Base-by-base conservation (phyloP, 192 early-diverging fungal genomes). In the Backusella parvicylindrica region DNA sequence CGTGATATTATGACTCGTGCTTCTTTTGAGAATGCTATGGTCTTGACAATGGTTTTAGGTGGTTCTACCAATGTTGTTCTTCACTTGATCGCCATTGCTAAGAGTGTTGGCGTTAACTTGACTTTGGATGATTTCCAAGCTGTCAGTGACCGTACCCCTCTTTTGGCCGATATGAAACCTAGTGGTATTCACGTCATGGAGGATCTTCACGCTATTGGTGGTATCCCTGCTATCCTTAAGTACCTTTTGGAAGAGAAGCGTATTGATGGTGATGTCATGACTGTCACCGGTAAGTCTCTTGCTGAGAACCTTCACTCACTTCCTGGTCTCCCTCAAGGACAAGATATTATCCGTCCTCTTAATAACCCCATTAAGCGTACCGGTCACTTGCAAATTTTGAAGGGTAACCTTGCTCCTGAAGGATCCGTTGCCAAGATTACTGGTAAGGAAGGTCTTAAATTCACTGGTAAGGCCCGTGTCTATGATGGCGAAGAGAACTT, bases 341-440 rank as follows among this genome's bases (percentile, higher is more conserved):
- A 99, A 85, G 90, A 95, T 75, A 88, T 99, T 75, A 96, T 99
- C 77, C 83, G 85, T 40, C 92, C 97, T 12, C 76, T 94, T 9
- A 80, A 82, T 35, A 85, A 91, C 33, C 98, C 98, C 30, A 97
- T 99, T 87, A 99, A 99, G 89, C 33, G 90, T 2, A 88, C 90
- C 38, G 98, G 98, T 26, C 98, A 99, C 78, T 89, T 99, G 78
- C 95, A 96, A 83, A 98, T 97, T 66, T 84, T 99, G 77, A 85
- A 88, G 65, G 98, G 98, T 74, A 97, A 96, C 79, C 87, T 99
- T 21, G 96, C 98, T 35, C 97, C 98, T 41, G 92, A 95, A 72
- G 97, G 96, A 11, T 93, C 93, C 8, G 98, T 99, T 41, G 98
- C 98, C 66, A 99, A 99, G 87, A 99, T 99, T 85, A 99, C 98